Percentiles rank a stretch among this genome's conserved stretches.
Evolutionary conservation across 768 basidiomycete species (phyloP).

Genomic region (Cyclocybe aegerita): DNA sequence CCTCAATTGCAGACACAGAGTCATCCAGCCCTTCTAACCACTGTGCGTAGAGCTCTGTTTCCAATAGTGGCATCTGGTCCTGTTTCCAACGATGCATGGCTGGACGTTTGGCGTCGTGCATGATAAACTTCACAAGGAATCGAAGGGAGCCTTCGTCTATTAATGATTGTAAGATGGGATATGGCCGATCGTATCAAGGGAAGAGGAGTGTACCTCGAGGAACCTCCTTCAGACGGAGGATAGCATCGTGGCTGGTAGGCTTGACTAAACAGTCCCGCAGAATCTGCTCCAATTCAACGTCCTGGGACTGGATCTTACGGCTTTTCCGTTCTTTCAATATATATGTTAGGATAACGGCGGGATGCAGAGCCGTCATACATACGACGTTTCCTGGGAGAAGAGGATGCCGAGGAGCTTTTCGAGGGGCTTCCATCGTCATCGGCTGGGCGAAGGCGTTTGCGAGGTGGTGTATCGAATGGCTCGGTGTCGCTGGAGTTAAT

Average conservation of each 20-base stretch:
- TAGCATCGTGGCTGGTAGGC: slow-evolving; percentile 13
- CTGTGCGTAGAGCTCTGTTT: slow-evolving; percentile 41
- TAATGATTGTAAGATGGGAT: neutral
- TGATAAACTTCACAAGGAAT: slow-evolving; percentile 27
- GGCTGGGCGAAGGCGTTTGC: slow-evolving; percentile 22
- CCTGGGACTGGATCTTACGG: slow-evolving; percentile 12
- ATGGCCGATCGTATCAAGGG: neutral
- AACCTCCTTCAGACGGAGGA: slow-evolving; percentile 23
- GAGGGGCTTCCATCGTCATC: slow-evolving; percentile 20
- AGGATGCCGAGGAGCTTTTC: slow-evolving; percentile 9
- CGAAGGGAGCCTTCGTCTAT: slow-evolving; percentile 15
- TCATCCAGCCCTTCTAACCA: slow-evolving; percentile 41
- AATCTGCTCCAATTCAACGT: slow-evolving; percentile 21
- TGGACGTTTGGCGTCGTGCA: slow-evolving; percentile 28
- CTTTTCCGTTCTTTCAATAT: slow-evolving; percentile 14
- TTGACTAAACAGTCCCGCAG: slow-evolving; percentile 17
- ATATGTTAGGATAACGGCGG: neutral
- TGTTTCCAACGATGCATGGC: slow-evolving; percentile 29
- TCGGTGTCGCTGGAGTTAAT: slow-evolving; percentile 32
- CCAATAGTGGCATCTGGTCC: slow-evolving; percentile 29
- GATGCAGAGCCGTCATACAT: slow-evolving; percentile 1
- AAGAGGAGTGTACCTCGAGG: slow-evolving; percentile 19
- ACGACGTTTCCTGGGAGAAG: slow-evolving; percentile 27
- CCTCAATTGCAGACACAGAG: slow-evolving; percentile 36
- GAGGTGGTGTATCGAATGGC: slow-evolving; percentile 21